Conservation (phyloP, 106 monocot species). For the Platanthera zijinensis region DNA sequence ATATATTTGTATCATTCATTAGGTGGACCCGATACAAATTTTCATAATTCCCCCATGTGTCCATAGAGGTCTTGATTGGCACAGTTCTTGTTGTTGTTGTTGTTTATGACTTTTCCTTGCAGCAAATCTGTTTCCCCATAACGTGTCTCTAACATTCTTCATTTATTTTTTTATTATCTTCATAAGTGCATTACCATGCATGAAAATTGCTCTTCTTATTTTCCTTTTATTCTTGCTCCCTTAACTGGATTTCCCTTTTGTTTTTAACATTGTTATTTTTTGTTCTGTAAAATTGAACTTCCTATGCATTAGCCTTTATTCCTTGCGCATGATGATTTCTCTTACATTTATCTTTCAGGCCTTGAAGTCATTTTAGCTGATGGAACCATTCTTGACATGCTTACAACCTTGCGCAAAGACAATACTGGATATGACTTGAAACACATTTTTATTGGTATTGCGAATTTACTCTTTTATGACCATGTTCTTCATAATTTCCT, state of each 20-base stretch:
- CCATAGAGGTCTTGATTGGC: too few relatives aligned
- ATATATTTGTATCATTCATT: too few relatives aligned
- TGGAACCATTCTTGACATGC: conserved; percentile 92
- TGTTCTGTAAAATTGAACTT: neutral
- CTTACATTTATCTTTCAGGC: conserved; percentile 35
- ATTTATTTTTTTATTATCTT: neutral
- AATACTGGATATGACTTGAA: conserved; percentile 99
- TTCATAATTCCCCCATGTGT: too few relatives aligned
- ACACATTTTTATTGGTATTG: conserved; percentile 85
- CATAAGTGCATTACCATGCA: neutral
- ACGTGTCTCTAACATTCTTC: neutral
- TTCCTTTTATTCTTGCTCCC: neutral
- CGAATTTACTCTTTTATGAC: neutral
- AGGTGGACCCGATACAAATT: too few relatives aligned
- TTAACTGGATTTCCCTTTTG: neutral
- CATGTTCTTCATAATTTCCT: neutral
- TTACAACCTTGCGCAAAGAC: conserved; percentile 83
- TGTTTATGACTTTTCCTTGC: too few relatives aligned
- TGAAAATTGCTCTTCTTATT: neutral
- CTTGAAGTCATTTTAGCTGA: conserved; percentile 91
- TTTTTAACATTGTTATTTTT: neutral
- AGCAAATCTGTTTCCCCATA: too few relatives aligned
- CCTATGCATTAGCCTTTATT: neutral
- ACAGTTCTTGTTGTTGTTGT: too few relatives aligned
- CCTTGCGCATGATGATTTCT: neutral